Base-by-base conservation (phyloP, 2,329 filamentous ascomycete species). In the Didymella pinodella region DNA sequence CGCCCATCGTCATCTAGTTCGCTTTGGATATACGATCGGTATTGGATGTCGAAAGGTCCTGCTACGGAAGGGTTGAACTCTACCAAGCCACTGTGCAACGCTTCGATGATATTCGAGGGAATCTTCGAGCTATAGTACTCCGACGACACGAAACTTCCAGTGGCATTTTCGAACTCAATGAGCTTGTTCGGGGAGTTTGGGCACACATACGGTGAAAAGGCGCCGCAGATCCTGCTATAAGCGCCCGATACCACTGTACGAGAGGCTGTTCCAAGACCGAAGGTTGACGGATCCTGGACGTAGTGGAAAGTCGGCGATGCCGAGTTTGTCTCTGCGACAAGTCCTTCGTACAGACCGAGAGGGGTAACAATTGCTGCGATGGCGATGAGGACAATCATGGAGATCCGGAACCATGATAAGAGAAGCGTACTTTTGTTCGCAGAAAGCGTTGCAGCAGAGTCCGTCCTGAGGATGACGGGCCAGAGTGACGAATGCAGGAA, bases 321-420 rank as follows among this genome's bases (percentile, higher is more conserved):
- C 10, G 64, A 58, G 2, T 68, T 56, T 0, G 52, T 50, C 0
- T 67, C 67, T 7, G 53, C 48, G 1, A 69, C 69, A 32, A 81
- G 62, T 4, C 70, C 65, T n/a, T 83, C 77, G 46, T 79, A 79
- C 0, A 84, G 68, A 2, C 81, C 81, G 4, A 83, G 67, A 0
- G 81, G 81, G 0, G 81, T 83, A 3, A 82, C 68, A 5, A 83
- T 72, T n/a, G 79, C 77, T 2, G 81, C 75, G 14, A 82, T 57
- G 0, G 78, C 72, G 3, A 79, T 68, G 31, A 10, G 81, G 51
- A 18, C 75, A 28, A 75, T 52, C 52, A 53, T 56, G 44, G 58
- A 60, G 1, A 53, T 59, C 7, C 46, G 44, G 22, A 55, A 52
- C 32, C 50, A 16, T 62, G 65, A 43, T 73, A 34, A 57, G 64